Conservation (phyloP, 306 rosid genomes). For the Sicyos baderoa region DNA sequence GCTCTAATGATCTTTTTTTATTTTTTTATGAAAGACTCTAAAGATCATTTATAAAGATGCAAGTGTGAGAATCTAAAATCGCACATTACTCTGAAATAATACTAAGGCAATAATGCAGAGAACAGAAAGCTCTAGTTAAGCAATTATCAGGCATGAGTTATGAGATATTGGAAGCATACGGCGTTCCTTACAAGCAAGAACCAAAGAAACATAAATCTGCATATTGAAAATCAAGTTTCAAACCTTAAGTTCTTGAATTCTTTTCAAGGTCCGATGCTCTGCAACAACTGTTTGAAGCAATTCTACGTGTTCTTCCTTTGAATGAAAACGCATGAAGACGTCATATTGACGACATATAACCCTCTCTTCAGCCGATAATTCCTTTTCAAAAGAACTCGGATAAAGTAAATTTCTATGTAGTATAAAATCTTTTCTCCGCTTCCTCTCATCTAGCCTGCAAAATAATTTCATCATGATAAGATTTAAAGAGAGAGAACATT, state of each 20-base stretch:
- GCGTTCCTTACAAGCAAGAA: neutral
- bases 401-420: conserved; percentile 69
- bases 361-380: conserved; percentile 66
- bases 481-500: neutral
- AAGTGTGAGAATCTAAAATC: neutral
- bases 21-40: too few species aligned
- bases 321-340: conserved; percentile 76
- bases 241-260: conserved; percentile 86
- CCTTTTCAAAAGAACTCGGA: conserved; percentile 72
- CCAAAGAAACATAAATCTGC: neutral
- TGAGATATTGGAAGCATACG: neutral
- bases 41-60: neutral
- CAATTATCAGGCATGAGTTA: neutral
- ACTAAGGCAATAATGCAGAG: neutral
- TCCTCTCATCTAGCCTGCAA: conserved; percentile 92
- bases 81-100: neutral
- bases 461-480: neutral
- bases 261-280: conserved; percentile 56
- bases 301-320: conserved; percentile 80
- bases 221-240: conserved; percentile 17
- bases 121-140: neutral
- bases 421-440: conserved; percentile 81
- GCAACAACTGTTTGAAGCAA: conserved; percentile 47
- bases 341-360: conserved; percentile 61
- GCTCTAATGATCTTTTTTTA: neutral